Evolutionary conservation across 306 rosid genomes (phyloP), one percentile per base, ranked within the genome.

Genomic region (Argentina anserina): DNA sequence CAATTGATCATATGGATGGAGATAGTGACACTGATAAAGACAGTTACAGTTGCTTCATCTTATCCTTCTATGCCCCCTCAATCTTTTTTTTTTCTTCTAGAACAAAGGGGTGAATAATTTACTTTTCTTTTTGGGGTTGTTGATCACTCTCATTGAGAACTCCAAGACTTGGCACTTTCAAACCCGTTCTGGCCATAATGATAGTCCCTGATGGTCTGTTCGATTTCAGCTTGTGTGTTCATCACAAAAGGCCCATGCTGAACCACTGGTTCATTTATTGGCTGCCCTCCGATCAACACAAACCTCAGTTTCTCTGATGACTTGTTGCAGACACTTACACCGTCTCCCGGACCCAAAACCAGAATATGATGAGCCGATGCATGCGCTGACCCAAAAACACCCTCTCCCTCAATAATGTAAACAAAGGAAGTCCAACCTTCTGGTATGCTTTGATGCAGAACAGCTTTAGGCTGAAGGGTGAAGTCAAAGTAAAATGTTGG

Each of bases 201-300:
- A 79, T 91, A 89, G 77, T 94, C 98, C 72, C 89, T 86, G 56
- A 94, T 77, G 4, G 98, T 84, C 52, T 85, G 84, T 26, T 91
- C 87, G 65, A 94, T 94, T 41, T 94, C 96, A 79, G 92, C 84
- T 69, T 88, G 96, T 12, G 97, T 78, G 72, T 94, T 94, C 98
- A 94, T 94, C 49, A 94, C 98, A 84, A 94, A 91, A 21, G 97
- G 98, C 6, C 98, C 98, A 77, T 91, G 81, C 69, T 89, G 96
- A 67, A 79, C 95, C 62, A 94, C 89, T 3, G 97, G 91, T 60
- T 94, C 98, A 66, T 94, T 85, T 1, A 94, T 31, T 12, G 98
- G 98, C 65, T 89, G 88, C 42, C 98, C 98, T 75, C 78, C 98
- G 46, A 85, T 64, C 45, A 94, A 61, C 72, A 89, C 77, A 81